These are phyloP conservation scores for Rhinocladiella mackenziei DNA, from an alignment of 2,329 filamentous ascomycete genomes.

Conservation along the genomic window DNA sequence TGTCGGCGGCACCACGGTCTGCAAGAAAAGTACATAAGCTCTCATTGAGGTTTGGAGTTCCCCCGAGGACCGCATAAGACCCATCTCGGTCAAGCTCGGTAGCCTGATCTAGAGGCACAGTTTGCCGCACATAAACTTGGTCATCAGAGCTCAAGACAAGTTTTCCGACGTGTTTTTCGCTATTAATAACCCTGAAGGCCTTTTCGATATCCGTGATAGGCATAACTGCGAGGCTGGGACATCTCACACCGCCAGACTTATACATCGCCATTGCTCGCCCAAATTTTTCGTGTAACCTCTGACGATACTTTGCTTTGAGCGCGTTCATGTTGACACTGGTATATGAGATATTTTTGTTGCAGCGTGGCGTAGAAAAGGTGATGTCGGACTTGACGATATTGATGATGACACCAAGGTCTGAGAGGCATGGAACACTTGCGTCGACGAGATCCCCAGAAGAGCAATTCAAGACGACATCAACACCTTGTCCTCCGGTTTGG, in stretches of 20 bases:
- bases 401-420: background rate
- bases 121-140: background rate
- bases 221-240: background rate
- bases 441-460: background rate
- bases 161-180: background rate
- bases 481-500: constrained; percentile 32
- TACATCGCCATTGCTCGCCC: background rate
- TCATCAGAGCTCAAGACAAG: background rate
- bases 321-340: background rate
- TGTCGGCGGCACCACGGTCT: background rate
- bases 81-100: background rate
- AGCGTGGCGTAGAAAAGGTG: background rate
- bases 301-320: background rate
- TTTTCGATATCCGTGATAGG: background rate
- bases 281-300: constrained; percentile 1
- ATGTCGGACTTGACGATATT: background rate
- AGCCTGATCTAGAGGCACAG: background rate
- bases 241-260: background rate
- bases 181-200: background rate
- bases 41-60: background rate
- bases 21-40: background rate
- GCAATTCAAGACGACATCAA: constrained; percentile 34
- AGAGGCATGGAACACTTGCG: background rate
- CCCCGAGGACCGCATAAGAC: background rate
- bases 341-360: background rate